Evolutionary conservation across 2,329 filamentous ascomycete species (phyloP).

Genomic region (Paracamarosporium sp.): DNA sequence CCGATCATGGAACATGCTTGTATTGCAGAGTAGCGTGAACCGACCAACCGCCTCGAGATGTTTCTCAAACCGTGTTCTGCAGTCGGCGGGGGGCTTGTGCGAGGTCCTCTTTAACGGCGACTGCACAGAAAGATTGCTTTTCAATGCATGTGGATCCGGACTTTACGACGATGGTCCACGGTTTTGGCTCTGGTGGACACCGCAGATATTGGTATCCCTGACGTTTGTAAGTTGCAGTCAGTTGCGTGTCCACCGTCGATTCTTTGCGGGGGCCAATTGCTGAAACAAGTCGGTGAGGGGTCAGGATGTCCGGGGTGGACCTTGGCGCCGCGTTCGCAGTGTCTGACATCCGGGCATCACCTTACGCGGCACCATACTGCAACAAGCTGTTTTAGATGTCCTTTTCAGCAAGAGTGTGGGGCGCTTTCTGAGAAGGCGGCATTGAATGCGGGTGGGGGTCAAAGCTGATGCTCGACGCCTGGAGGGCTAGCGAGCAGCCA

Average conservation of each 20-base stretch:
- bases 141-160: conserved; percentile 21
- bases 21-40: not conserved
- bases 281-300: conserved; percentile 35
- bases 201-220: conserved; percentile 23
- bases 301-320: conserved; percentile 21
- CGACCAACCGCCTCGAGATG: not conserved
- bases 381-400: conserved; percentile 22
- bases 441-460: conserved; percentile 3
- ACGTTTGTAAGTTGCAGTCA: conserved; percentile 20
- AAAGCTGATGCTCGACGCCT: not conserved
- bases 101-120: conserved; percentile 23
- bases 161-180: conserved; percentile 14
- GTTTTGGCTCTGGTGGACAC: conserved; percentile 23
- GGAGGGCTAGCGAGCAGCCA: conserved; percentile 7
- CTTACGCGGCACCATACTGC: conserved; percentile 25
- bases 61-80: conserved; percentile 11
- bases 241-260: conserved; percentile 18
- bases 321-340: conserved; percentile 26
- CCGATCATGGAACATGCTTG: conserved; percentile 11
- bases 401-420: conserved; percentile 17
- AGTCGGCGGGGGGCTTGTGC: conserved; percentile 15
- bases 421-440: conserved; percentile 5
- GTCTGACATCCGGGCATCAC: conserved; percentile 24
- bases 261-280: conserved; percentile 30
- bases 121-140: conserved; percentile 9